Percentiles rank a stretch among this genome's conserved stretches.
These are phyloP conservation scores for Bruguiera sexangula DNA, from an alignment of 345 rosid genomes.

Conservation along the genomic window DNA sequence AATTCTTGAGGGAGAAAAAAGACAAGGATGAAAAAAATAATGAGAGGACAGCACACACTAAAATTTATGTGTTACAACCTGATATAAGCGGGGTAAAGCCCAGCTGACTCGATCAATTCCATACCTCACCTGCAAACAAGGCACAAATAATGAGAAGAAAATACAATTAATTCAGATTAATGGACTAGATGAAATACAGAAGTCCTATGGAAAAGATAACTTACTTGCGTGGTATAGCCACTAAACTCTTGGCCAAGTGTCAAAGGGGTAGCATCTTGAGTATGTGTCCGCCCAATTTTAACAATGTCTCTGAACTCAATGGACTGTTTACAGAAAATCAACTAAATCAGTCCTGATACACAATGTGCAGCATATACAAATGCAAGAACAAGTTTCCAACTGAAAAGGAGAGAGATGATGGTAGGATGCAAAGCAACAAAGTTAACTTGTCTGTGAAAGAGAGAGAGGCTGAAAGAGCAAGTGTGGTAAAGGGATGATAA, in stretches of 20 bases:
- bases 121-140: conserved; percentile 60
- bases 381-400: background rate
- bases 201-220: conserved; percentile 8
- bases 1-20: conserved; percentile 7
- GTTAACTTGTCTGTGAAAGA: too few species aligned
- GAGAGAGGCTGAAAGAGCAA: background rate
- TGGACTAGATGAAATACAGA: background rate
- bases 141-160: conserved; percentile 8
- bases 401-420: background rate
- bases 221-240: conserved; percentile 93
- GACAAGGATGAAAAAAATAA: conserved; percentile 5
- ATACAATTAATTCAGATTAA: background rate
- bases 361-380: background rate
- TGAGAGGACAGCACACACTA: conserved; percentile 1
- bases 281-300: conserved; percentile 94
- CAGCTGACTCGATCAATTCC: conserved; percentile 70
- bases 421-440: too few species aligned
- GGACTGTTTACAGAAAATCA: conserved; percentile 40
- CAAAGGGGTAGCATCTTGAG: conserved; percentile 99
- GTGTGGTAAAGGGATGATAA: background rate
- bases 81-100: conserved; percentile 82
- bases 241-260: conserved; percentile 97
- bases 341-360: conserved; percentile 4
- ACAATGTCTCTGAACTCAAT: conserved; percentile 80
- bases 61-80: conserved; percentile 45